Evolutionary conservation across 2,329 filamentous ascomycete genomes (phyloP), one percentile per base, ranked within the genome.

Genomic region (Penicillium sp.): DNA sequence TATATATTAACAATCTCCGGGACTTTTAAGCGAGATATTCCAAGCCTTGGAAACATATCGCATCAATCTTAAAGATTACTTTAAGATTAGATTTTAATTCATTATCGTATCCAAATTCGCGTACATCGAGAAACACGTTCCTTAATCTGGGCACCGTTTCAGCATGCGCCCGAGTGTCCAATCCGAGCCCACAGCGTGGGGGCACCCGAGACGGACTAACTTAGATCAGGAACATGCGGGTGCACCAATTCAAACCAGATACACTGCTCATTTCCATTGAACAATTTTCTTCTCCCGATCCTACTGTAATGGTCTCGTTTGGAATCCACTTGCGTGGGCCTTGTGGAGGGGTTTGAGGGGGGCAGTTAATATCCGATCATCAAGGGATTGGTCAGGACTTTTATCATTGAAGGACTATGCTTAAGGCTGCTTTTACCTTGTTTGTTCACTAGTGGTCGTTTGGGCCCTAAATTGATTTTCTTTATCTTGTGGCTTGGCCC

Each of bases 381-480:
- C 57, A 56, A 65, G 60, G 57, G 62, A 64, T 65, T 65, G 62
- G 63, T 43, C 37, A 43, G 46, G 27, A 35, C 21, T 27, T n/a
- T 50, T 33, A 35, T 39, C 35, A 21, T 48, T 26, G 24, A 39
- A 51, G 48, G 48, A 43, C 48, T 27, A 31, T 41, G 35, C 29
- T n/a, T 41, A 21, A 13, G 22, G 47, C 31, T 29, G 6, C 35
- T 35, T 27, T 26, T 51, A 21, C 19, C 37, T 24, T 35, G 41
- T 41, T 43, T 35, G 19, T n/a, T 35, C 9, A n/a, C 24, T 37
- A 33, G 27, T 19, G 29, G 13, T 19, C 29, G 19, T 24, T 19
- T 22, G n/a, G 29, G 19, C 11, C 27, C 21, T 37, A 37, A 3
- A 37, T 50, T 14, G 10, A 22, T 29, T 39, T 49, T 41, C 37